phyloP scores from a whole-genome alignment of 768 basidiomycete genomes.

The Rhizopogon sp. region DNA sequence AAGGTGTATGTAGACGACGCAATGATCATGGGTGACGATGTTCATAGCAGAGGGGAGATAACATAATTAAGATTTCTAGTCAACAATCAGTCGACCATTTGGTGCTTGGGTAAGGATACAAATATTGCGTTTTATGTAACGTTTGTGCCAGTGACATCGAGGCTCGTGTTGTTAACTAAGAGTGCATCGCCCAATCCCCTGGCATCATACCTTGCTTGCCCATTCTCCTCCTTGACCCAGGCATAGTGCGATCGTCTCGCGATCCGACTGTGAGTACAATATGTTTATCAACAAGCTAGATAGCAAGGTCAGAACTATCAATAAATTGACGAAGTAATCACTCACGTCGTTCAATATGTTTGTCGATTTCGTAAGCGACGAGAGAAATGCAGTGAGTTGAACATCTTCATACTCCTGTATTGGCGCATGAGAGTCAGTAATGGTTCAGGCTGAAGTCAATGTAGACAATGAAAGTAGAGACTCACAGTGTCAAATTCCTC shows the following conservation, averaged over 20 bases:
- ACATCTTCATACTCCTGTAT: conserved; percentile 92
- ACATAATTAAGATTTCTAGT: too few relatives aligned
- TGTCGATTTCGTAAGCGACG: conserved; percentile 84
- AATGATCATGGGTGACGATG: too few relatives aligned
- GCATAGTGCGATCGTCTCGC: conserved; percentile 45
- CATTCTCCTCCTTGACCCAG: conserved; percentile 44
- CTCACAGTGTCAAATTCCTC: conserved; percentile 85
- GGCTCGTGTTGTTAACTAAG: conserved; percentile 8
- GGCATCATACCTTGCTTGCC: conserved; percentile 41
- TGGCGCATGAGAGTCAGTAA: not conserved
- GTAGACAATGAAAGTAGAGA: not conserved
- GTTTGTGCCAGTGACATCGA: not conserved
- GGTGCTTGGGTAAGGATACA: not conserved
- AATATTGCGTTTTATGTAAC: not conserved
- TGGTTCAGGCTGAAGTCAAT: not conserved
- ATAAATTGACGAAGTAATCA: conserved; percentile 4
- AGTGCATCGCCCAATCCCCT: conserved; percentile 56
- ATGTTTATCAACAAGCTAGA: conserved; percentile 77
- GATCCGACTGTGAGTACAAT: conserved; percentile 49
- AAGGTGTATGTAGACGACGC: too few relatives aligned
- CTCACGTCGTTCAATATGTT: conserved; percentile 86
- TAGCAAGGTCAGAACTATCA: not conserved
- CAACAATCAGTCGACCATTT: too few relatives aligned
- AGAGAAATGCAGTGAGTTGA: conserved; percentile 85
- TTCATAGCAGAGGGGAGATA: too few relatives aligned